Percentiles rank a stretch among this genome's conserved stretches.
These are phyloP conservation scores for Acacia crassicarpa DNA, from an alignment of 306 rosid genomes.

Conservation along the genomic window DNA sequence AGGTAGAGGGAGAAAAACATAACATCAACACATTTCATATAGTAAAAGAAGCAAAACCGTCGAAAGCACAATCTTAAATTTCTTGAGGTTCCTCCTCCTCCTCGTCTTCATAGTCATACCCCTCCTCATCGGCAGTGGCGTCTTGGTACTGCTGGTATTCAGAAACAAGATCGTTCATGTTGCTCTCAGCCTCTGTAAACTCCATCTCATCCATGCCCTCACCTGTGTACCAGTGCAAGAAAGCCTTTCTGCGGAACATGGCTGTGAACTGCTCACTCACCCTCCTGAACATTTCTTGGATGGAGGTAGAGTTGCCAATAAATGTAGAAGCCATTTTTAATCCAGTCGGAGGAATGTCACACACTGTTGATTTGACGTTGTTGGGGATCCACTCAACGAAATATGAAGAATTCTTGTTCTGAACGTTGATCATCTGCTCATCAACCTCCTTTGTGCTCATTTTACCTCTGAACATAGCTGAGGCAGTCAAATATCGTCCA, in stretches of 20 bases:
- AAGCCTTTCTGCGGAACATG: conserved; percentile 80
- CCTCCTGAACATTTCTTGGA: conserved; percentile 73
- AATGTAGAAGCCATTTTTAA: conserved; percentile 68
- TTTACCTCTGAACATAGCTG: conserved; percentile 81
- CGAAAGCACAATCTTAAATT: conserved; percentile 21
- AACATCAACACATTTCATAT: conserved; percentile 28
- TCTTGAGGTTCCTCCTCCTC: conserved; percentile 62
- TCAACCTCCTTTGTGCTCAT: conserved; percentile 79
- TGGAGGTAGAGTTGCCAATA: conserved; percentile 70
- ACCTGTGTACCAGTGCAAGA: conserved; percentile 28
- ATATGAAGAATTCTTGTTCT: conserved; percentile 72
- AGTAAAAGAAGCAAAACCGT: background rate
- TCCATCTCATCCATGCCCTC: conserved; percentile 27
- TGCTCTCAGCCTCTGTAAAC: conserved; percentile 23
- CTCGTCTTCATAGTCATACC: conserved; percentile 54
- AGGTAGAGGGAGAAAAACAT: conserved; percentile 26
- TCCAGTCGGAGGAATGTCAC: conserved; percentile 73
- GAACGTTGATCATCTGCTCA: conserved; percentile 74
- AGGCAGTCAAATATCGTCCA: conserved; percentile 69
- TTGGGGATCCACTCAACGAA: conserved; percentile 79
- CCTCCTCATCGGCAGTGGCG: conserved; percentile 67
- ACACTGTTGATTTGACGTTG: conserved; percentile 67
- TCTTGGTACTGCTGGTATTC: conserved; percentile 77
- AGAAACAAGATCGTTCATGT: conserved; percentile 56
- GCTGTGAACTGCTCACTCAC: conserved; percentile 79